These are phyloP conservation scores for Paraphaeosphaeria sporulosa DNA, from an alignment of 2,329 filamentous ascomycete genomes.

Conservation along the genomic window DNA sequence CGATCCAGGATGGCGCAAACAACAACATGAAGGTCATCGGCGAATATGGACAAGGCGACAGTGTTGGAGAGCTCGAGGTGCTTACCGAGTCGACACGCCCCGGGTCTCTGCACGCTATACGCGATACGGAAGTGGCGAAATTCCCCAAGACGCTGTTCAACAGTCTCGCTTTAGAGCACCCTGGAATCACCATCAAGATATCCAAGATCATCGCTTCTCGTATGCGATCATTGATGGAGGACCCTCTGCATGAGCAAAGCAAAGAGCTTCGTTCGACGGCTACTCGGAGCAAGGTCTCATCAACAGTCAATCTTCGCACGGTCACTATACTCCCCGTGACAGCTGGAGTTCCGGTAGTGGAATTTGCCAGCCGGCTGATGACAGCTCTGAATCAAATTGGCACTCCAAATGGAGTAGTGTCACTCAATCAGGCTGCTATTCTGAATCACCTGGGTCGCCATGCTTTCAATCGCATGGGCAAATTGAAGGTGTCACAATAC, in stretches of 20 bases:
- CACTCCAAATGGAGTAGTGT: slow-evolving; percentile 86
- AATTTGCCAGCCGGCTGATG: slow-evolving; percentile 90
- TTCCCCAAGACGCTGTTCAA: slow-evolving; percentile 97
- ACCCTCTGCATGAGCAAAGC: slow-evolving; percentile 72
- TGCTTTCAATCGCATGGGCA: slow-evolving; percentile 97
- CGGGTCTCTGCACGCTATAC: slow-evolving; percentile 91
- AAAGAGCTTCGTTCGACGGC: slow-evolving; percentile 68
- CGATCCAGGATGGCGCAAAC: slow-evolving; percentile 81
- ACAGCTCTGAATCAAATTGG: slow-evolving; percentile 90
- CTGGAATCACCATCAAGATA: slow-evolving; percentile 98
- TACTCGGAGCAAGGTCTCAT: slow-evolving; percentile 72
- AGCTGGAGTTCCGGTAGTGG: slow-evolving; percentile 88
- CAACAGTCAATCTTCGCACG: slow-evolving; percentile 89
- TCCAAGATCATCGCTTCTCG: slow-evolving; percentile 97
- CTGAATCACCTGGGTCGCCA: slow-evolving; percentile 94
- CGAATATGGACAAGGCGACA: slow-evolving; percentile 96
- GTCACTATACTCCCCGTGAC: slow-evolving; percentile 92
- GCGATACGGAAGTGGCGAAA: slow-evolving; percentile 94
- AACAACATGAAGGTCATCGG: slow-evolving; percentile 86
- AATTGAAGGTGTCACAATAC: slow-evolving; percentile 93
- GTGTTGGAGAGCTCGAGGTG: slow-evolving; percentile 95
- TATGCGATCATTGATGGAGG: slow-evolving; percentile 88
- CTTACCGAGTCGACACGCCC: slow-evolving; percentile 93
- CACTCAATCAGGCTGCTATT: slow-evolving; percentile 91
- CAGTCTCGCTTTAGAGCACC: slow-evolving; percentile 94